These are phyloP conservation scores for Capsicum rhomboideum DNA, from an alignment of 257 asterid species.

Conservation along the genomic window DNA sequence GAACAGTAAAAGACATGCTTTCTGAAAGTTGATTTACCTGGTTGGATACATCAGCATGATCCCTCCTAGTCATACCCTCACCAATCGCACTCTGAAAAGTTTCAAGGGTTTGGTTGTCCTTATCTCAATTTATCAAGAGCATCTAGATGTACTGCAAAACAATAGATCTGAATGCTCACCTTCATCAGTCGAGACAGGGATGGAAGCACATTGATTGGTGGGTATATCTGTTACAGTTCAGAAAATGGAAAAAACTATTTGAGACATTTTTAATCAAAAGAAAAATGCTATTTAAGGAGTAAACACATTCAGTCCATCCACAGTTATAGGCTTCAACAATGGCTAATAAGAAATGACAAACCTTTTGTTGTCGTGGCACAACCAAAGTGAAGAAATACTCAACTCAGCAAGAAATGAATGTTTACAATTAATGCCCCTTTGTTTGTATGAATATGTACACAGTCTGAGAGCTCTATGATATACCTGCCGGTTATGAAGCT, in stretches of 20 bases:
- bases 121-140: background rate
- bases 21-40: constrained; percentile 38
- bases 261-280: background rate
- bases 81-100: constrained; percentile 88
- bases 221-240: background rate
- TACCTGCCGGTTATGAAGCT: constrained; percentile 53
- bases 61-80: constrained; percentile 97
- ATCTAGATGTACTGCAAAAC: background rate
- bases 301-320: background rate
- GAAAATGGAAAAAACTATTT: background rate
- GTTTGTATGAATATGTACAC: background rate
- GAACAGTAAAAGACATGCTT: too few relatives aligned
- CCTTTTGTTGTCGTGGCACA: background rate
- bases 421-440: background rate
- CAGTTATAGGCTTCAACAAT: background rate
- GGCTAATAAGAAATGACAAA: background rate
- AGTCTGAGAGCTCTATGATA: background rate
- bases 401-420: background rate
- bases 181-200: too few relatives aligned
- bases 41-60: constrained; percentile 93
- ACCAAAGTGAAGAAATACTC: background rate
- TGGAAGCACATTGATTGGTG: too few relatives aligned
- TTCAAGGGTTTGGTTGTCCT: background rate
- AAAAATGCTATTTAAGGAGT: background rate
- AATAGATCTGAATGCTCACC: background rate